Evolutionary conservation across 2,329 filamentous ascomycete genomes (phyloP).

Genomic region (Aspergillus sp.): DNA sequence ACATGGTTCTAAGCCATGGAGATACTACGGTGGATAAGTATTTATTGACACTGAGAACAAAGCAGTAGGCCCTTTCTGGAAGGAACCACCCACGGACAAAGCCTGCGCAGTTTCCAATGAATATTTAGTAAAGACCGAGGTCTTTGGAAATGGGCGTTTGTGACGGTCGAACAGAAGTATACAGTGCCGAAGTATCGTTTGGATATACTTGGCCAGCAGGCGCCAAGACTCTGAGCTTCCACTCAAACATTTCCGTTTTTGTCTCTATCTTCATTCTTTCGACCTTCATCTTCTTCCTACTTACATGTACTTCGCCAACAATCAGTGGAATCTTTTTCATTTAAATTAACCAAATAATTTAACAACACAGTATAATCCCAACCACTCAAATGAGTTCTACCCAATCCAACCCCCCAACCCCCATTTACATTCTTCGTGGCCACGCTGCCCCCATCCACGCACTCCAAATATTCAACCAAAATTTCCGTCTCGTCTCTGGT

Average conservation of each 20-base stretch:
- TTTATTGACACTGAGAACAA: too few relatives aligned
- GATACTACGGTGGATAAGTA: too few relatives aligned
- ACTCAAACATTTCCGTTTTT: not conserved
- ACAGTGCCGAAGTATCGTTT: too few relatives aligned
- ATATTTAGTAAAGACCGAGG: too few relatives aligned
- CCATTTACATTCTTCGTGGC: conserved; percentile 75
- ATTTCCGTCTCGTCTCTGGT: conserved; percentile 76
- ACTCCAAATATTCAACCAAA: conserved; percentile 69
- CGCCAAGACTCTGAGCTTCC: not conserved
- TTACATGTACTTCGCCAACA: not conserved
- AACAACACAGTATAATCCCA: not conserved
- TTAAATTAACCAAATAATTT: not conserved
- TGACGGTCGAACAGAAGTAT: too few relatives aligned
- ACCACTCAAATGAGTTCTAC: conserved; percentile 11
- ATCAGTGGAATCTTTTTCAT: not conserved
- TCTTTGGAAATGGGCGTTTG: too few relatives aligned
- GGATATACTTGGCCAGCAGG: not conserved
- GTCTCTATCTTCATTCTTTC: not conserved
- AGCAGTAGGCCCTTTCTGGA: too few relatives aligned
- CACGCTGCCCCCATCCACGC: conserved; percentile 79
- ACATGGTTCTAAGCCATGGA: too few relatives aligned
- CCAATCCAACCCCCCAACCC: conserved; percentile 48
- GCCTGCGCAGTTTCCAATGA: too few relatives aligned
- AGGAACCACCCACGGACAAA: too few relatives aligned
- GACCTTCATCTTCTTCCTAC: not conserved